These are phyloP conservation scores for Boletus tomentosulus DNA, from an alignment of 768 basidiomycete species.

Conservation along the genomic window DNA sequence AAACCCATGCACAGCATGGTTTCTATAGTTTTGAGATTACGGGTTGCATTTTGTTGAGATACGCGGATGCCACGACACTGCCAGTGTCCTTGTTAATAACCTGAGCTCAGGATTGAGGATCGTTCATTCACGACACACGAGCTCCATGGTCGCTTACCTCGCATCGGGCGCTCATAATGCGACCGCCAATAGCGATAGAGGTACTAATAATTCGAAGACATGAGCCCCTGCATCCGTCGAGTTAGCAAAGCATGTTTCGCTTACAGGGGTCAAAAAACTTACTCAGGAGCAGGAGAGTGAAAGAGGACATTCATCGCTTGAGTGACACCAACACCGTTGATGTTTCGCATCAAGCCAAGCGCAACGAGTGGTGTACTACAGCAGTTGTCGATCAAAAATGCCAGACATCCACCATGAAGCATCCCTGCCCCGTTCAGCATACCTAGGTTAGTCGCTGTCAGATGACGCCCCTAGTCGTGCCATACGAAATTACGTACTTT, in stretches of 20 bases:
- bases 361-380: slow-evolving; percentile 66
- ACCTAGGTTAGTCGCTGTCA: slow-evolving; percentile 33
- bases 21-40: slow-evolving; percentile 42
- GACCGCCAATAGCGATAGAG: slow-evolving; percentile 61
- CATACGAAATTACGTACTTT: slow-evolving; percentile 40
- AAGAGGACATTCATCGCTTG: slow-evolving; percentile 67
- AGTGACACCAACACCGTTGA: slow-evolving; percentile 72
- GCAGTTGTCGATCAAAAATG: slow-evolving; percentile 73
- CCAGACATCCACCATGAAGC: slow-evolving; percentile 72
- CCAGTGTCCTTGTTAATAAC: slow-evolving; percentile 57
- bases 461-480: background rate
- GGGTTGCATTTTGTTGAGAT: slow-evolving; percentile 74
- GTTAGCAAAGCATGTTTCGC: slow-evolving; percentile 3
- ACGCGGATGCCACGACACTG: slow-evolving; percentile 59
- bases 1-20: slow-evolving; percentile 3
- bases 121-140: background rate
- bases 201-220: slow-evolving; percentile 57
- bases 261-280: slow-evolving; percentile 24
- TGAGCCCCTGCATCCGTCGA: slow-evolving; percentile 45
- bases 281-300: slow-evolving; percentile 65
- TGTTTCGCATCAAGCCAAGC: slow-evolving; percentile 53
- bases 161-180: slow-evolving; percentile 68
- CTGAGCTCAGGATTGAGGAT: slow-evolving; percentile 30
- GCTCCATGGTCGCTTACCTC: slow-evolving; percentile 43
- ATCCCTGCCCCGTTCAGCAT: slow-evolving; percentile 76